Evolutionary conservation across 2,329 filamentous ascomycete species (phyloP).

Genomic region (Scopulariopsis brevicaulis): DNA sequence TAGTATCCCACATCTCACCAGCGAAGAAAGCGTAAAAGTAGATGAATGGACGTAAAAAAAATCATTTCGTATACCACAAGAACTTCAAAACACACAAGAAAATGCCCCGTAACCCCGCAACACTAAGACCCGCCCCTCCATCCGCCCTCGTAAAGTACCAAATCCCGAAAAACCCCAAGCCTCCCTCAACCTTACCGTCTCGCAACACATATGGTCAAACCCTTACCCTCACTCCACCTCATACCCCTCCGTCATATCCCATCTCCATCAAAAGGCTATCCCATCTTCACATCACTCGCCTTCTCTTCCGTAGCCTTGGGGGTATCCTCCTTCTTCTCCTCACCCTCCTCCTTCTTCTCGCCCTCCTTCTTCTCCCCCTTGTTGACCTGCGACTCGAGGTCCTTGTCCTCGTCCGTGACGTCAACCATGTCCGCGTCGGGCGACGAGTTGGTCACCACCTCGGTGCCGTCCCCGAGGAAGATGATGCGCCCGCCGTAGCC

Average conservation of each 20-base stretch:
- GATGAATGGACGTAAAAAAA: background rate
- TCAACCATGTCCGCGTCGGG: slow-evolving; percentile 93
- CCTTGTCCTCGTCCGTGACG: slow-evolving; percentile 72
- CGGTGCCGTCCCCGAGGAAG: slow-evolving; percentile 87
- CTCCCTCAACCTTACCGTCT: background rate
- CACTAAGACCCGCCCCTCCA: background rate
- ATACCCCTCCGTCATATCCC: background rate
- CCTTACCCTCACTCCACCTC: background rate
- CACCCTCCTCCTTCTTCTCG: background rate
- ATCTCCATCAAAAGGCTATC: background rate
- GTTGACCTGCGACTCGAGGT: slow-evolving; percentile 72
- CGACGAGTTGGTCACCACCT: slow-evolving; percentile 70
- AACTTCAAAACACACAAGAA: background rate
- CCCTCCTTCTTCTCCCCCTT: slow-evolving; percentile 25
- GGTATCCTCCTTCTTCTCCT: background rate
- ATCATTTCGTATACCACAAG: background rate
- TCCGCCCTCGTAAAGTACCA: background rate
- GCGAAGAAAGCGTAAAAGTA: background rate
- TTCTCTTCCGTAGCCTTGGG: background rate
- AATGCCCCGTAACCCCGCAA: background rate
- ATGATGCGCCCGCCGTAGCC: slow-evolving; percentile 81
- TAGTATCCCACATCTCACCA: too few species aligned
- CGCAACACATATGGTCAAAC: background rate
- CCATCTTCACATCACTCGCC: background rate
- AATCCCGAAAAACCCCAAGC: background rate